Base-by-base conservation (phyloP, 495 filamentous ascomycete genomes). In the Jackrogersella multiformis region DNA sequence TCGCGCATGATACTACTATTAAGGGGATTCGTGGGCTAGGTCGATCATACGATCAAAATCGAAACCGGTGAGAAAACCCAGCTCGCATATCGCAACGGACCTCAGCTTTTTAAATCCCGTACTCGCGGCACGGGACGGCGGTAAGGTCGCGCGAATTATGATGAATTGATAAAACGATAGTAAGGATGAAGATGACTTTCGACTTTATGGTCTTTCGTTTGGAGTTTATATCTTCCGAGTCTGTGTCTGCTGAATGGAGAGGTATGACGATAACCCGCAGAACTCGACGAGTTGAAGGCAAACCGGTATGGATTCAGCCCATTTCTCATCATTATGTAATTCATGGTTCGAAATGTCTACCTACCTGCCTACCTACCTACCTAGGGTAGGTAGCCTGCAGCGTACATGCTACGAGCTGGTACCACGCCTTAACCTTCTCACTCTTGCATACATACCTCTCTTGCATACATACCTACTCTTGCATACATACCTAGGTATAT, bases 1-100 rank as follows among this genome's bases (percentile, higher is more conserved):
- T 60, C 55, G 24, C 51, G 56, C 53, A 70, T 61, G 61, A 65
- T 52, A 61, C 57, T 58, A 48, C 61, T 45, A 36, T 57, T 35
- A 32, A 56, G 48, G 35, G 41, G 44, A 56, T 26, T 41, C 51
- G 63, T n/a, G 16, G 41, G 42, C 54, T 55, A 30, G 63, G 56
- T 55, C 51, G 13, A 53, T 23, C 49, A 45, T 46, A 55, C 24
- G 51, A 42, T 41, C 18, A 16, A 35, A 34, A 18, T n/a, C 54
- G 52, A 51, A 30, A 70, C 67, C 67, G 67, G 67, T 26, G 35
- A 55, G 44, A 8, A 23, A 26, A 13, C 15, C 4, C 24, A 32
- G 34, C 55, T 51, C 41, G 45, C 46, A 39, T 59, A 54, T 39
- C 46, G 28, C 30, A 52, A 21, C 54, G 44, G 34, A 48, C 21